Evolutionary conservation across 768 basidiomycete species (phyloP).

Genomic region (Xanthoconium purpureum): DNA sequence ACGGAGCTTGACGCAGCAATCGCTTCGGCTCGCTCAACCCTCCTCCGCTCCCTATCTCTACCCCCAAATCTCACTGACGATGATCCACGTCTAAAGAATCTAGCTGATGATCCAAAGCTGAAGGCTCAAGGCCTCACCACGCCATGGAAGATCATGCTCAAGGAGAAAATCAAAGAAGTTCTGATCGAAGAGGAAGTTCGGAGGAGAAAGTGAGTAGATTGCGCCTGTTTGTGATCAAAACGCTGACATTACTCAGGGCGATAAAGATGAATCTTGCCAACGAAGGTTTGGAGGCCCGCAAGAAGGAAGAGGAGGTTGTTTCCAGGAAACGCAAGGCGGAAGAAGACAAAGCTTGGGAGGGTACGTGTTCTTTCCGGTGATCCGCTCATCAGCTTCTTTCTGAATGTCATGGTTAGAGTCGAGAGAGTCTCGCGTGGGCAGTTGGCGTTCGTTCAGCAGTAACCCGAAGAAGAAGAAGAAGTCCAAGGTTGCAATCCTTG

Average conservation of each 20-base stretch:
- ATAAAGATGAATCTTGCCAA: conserved; percentile 90
- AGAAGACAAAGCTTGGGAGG: conserved; percentile 88
- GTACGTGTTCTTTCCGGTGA: conserved; percentile 37
- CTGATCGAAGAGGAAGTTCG: conserved; percentile 89
- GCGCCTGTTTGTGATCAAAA: not conserved
- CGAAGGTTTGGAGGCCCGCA: conserved; percentile 88
- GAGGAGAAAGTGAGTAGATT: conserved; percentile 63
- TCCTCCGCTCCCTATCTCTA: conserved; percentile 63
- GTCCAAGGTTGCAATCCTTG: conserved; percentile 61
- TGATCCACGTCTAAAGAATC: conserved; percentile 52
- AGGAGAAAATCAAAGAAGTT: conserved; percentile 74
- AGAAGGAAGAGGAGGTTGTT: conserved; percentile 82
- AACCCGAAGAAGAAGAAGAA: conserved; percentile 82
- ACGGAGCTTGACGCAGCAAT: conserved; percentile 80
- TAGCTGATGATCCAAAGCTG: conserved; percentile 38
- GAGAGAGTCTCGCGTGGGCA: conserved; percentile 79
- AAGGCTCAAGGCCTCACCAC: conserved; percentile 40
- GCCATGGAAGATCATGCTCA: conserved; percentile 63
- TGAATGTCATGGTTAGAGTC: conserved; percentile 43
- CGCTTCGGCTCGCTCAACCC: conserved; percentile 63
- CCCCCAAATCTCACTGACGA: conserved; percentile 57
- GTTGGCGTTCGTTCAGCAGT: conserved; percentile 74
- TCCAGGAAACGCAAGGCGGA: conserved; percentile 83
- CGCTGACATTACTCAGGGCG: conserved; percentile 48
- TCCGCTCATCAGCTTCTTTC: not conserved